Conservation (phyloP, 495 filamentous ascomycete species). For the Talaromyces proteolyticus region DNA sequence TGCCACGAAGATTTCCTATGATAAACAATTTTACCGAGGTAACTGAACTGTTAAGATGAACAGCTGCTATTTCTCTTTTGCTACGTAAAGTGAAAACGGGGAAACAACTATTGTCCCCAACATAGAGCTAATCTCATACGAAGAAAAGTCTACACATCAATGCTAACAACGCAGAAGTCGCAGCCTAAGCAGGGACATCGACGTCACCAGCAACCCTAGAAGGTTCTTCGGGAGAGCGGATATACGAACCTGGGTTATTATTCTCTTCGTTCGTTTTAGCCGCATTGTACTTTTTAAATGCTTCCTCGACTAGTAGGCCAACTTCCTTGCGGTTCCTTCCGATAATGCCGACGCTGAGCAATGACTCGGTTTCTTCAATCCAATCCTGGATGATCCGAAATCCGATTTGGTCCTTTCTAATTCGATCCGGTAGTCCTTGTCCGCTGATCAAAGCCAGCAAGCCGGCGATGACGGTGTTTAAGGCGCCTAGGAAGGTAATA, state of each 20-base stretch:
- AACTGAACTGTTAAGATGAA: too few species aligned
- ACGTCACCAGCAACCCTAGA: constrained; percentile 1
- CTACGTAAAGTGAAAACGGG: too few species aligned
- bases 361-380: constrained; percentile 26
- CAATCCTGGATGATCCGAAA: constrained; percentile 38
- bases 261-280: constrained; percentile 6
- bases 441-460: constrained; percentile 44
- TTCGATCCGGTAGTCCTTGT: constrained; percentile 43
- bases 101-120: too few species aligned
- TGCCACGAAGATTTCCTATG: too few species aligned
- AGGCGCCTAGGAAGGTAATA: constrained; percentile 40
- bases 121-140: too few species aligned
- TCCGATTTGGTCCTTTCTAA: constrained; percentile 37
- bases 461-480: constrained; percentile 43
- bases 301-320: constrained; percentile 4
- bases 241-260: constrained; percentile 2
- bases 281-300: constrained; percentile 7
- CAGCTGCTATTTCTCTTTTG: too few species aligned
- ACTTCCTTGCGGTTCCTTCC: constrained; percentile 4
- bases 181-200: background rate
- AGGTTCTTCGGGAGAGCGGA: constrained; percentile 4
- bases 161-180: too few species aligned
- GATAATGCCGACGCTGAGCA: constrained; percentile 2
- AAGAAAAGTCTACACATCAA: too few species aligned
- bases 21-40: too few species aligned